Base-by-base conservation (phyloP, 75 land plant genomes). In the Picea glauca region DNA sequence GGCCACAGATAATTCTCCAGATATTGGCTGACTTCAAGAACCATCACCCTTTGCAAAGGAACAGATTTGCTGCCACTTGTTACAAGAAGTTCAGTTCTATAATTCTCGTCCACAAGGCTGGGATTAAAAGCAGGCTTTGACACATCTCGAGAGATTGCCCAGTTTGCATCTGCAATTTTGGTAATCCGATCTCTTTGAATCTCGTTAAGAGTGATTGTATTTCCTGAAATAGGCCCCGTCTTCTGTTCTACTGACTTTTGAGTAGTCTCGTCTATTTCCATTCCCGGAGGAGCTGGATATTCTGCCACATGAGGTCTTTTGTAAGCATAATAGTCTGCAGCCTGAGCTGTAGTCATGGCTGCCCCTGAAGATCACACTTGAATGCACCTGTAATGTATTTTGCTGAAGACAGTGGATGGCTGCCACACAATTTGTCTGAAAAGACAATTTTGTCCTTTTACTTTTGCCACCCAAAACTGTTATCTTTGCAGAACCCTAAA, bases 1-100 rank as follows among this genome's bases (percentile, higher is more conserved):
- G 98, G 99, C 98, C 94, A 98, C 58, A 98, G 82, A 70, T 95
- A 95, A 73, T 93, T 98, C 91, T 98, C 99, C 87, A 98, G 78
- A 78, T 98, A 98, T 93, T 98, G 99, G 63, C 98, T 93, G 5
- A 98, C 95, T 80, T 98, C 99, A 79, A 98, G 81, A 32, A 98
- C 86, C 98, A 93, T 95, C 30, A 93, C 96, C 77, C 98, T 81
- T 77, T 98, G 99, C 85, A 93, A 78, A 2, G 94, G 93, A 58
- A 93, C 93, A 1, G 98, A 70, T 77, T 88, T 93, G 65, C 83
- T 75, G 32, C 93, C 93, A 18, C 80, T 81, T n/a, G 84, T 68
- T 26, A 89, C 93, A 38, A 76, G 64, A 50, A 98, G 87, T 87
- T 98, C 99, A 58, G 91, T 90, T 74, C 90, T 82, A 84, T 98